Conservation (phyloP, 1,139 yeast genomes). For the Geotrichum klebahnii region DNA sequence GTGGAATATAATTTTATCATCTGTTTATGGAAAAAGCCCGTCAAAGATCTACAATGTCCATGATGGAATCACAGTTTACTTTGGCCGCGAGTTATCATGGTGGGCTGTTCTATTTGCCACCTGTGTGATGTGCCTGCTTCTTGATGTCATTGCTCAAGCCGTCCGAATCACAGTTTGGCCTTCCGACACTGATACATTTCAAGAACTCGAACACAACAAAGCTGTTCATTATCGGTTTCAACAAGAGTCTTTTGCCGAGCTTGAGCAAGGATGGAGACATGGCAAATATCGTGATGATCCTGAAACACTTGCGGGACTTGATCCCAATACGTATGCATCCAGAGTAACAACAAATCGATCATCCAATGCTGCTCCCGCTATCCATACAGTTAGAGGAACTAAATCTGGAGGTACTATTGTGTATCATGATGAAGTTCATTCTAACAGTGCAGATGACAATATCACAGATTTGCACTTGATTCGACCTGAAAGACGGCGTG, state of each 20-base stretch:
- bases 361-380: background rate
- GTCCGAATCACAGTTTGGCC: slow-evolving; percentile 56
- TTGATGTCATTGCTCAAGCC: slow-evolving; percentile 63
- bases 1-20: slow-evolving; percentile 78
- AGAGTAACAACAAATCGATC: background rate
- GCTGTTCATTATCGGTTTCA: slow-evolving; percentile 68
- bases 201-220: slow-evolving; percentile 66
- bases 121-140: slow-evolving; percentile 45
- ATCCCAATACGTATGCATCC: background rate
- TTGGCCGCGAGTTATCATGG: slow-evolving; percentile 76
- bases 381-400: background rate
- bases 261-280: slow-evolving; percentile 69
- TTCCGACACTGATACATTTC: slow-evolving; percentile 77
- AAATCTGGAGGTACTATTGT: background rate
- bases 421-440: background rate
- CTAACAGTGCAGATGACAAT: background rate
- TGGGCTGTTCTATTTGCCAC: slow-evolving; percentile 72
- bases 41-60: slow-evolving; percentile 68
- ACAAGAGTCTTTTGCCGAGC: slow-evolving; percentile 62
- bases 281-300: slow-evolving; percentile 23
- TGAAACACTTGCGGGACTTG: slow-evolving; percentile 16
- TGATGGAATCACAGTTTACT: slow-evolving; percentile 60
- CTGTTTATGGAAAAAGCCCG: slow-evolving; percentile 54
- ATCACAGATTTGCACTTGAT: slow-evolving; percentile 26
- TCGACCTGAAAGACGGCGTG: slow-evolving; percentile 55